These are phyloP conservation scores for Candida palmyrensis DNA, from an alignment of 805 yeast species.

Conservation along the genomic window DNA sequence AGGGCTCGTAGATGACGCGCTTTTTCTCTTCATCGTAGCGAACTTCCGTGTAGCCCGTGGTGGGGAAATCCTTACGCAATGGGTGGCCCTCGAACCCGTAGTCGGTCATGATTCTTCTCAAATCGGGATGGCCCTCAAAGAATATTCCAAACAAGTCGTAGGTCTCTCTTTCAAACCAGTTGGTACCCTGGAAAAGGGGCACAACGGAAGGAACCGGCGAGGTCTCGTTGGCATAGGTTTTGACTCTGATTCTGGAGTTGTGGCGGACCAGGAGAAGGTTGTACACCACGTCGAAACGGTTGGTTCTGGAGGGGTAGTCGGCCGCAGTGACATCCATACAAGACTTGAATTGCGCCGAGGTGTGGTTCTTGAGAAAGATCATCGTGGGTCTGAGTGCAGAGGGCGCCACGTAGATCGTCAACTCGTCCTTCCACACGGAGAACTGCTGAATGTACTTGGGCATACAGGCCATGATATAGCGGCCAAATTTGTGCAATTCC, in stretches of 20 bases:
- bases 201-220: slow-evolving; percentile 76
- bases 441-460: slow-evolving; percentile 83
- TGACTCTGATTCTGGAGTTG: slow-evolving; percentile 83
- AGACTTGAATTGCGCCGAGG: slow-evolving; percentile 74
- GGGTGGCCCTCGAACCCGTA: slow-evolving; percentile 94
- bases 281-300: slow-evolving; percentile 85
- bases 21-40: slow-evolving; percentile 88
- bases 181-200: slow-evolving; percentile 71
- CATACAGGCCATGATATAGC: slow-evolving; percentile 67
- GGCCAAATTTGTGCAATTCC: slow-evolving; percentile 77
- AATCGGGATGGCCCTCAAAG: slow-evolving; percentile 85
- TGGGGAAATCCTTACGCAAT: slow-evolving; percentile 86
- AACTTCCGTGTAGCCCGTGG: slow-evolving; percentile 87
- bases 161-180: slow-evolving; percentile 89
- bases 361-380: slow-evolving; percentile 68
- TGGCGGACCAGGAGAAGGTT: slow-evolving; percentile 75
- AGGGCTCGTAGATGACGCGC: slow-evolving; percentile 83
- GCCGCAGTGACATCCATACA: slow-evolving; percentile 82
- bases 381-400: slow-evolving; percentile 67
- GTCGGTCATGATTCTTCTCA: slow-evolving; percentile 86
- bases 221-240: slow-evolving; percentile 82
- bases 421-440: slow-evolving; percentile 88
- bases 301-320: slow-evolving; percentile 77
- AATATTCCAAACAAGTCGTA: slow-evolving; percentile 84
- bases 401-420: slow-evolving; percentile 72